These are phyloP conservation scores for Sporisorium scitamineum DNA, from an alignment of 1,284 basidiomycete species.

Conservation along the genomic window DNA sequence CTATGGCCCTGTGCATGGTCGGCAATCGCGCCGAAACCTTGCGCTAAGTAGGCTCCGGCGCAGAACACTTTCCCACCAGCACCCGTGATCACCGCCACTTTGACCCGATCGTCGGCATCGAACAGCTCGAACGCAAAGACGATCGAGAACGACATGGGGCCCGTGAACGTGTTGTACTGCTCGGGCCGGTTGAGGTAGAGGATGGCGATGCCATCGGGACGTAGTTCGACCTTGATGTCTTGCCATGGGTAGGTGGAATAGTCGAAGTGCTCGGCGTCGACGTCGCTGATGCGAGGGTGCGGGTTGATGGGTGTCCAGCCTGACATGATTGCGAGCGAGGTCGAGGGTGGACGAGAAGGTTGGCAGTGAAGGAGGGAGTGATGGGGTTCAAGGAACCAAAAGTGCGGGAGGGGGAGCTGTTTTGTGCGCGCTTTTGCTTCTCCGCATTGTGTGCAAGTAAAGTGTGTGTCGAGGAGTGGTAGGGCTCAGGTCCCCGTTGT, in stretches of 20 bases:
- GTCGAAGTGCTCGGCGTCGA: conserved; percentile 35
- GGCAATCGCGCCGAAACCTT: conserved; percentile 49
- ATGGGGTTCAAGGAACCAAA: too few relatives aligned
- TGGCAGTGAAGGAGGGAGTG: not conserved
- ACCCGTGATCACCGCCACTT: conserved; percentile 55
- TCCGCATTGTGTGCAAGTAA: not conserved
- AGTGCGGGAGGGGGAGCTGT: not conserved
- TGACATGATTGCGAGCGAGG: not conserved
- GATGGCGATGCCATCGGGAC: conserved; percentile 37
- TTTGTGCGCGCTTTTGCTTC: not conserved
- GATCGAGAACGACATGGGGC: conserved; percentile 45
- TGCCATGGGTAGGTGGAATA: conserved; percentile 39
- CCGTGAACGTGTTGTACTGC: conserved; percentile 55
- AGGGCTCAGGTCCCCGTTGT: too few relatives aligned
- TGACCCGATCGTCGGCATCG: conserved; percentile 56
- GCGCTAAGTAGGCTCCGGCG: conserved; percentile 56
- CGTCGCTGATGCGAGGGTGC: conserved; percentile 43
- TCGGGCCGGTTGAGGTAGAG: conserved; percentile 32
- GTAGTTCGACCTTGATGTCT: conserved; percentile 32
- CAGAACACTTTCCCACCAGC: conserved; percentile 54
- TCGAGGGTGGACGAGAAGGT: not conserved
- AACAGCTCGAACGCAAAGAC: conserved; percentile 60
- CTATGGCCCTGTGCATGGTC: conserved; percentile 45
- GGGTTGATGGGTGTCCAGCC: conserved; percentile 43
- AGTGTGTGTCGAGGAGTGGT: too few relatives aligned